Percentiles rank a stretch among this genome's conserved stretches.
Conservation (phyloP, 805 yeast genomes). For the Lachancea kluyveri region DNA sequence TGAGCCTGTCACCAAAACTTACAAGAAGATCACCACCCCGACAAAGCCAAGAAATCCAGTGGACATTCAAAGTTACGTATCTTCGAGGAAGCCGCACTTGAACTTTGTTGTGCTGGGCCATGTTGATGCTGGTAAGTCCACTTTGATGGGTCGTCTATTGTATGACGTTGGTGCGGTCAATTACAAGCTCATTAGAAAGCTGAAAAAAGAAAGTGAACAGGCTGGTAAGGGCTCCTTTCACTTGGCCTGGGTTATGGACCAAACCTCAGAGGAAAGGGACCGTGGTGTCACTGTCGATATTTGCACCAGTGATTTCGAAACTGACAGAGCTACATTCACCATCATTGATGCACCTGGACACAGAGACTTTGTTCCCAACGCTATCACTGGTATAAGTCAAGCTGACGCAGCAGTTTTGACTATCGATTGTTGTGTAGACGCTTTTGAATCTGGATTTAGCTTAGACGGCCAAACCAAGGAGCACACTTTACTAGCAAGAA, state of each 20-base stretch:
- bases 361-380: constrained; percentile 94
- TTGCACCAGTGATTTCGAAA: constrained; percentile 94
- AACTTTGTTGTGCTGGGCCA: constrained; percentile 98
- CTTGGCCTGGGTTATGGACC: constrained; percentile 98
- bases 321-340: constrained; percentile 90
- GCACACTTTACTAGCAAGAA: constrained; percentile 92
- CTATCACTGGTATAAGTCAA: constrained; percentile 99
- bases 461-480: constrained; percentile 98
- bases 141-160: constrained; percentile 95
- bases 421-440: constrained; percentile 96
- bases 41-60: constrained; percentile 37
- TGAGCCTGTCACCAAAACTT: constrained; percentile 16
- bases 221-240: constrained; percentile 99
- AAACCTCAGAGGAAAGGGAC: constrained; percentile 94
- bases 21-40: constrained; percentile 23
- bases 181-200: constrained; percentile 92
- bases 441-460: constrained; percentile 97
- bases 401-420: constrained; percentile 97
- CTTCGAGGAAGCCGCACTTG: constrained; percentile 89
- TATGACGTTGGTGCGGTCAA: constrained; percentile 94
- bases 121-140: constrained; percentile 98
- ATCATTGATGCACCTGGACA: constrained; percentile 99
- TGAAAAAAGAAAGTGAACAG: constrained; percentile 94
- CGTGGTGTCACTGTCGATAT: constrained; percentile 99
- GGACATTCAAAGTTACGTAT: constrained; percentile 69